phyloP scores from a whole-genome alignment of 345 rosid species.

The Arabidopsis thaliana region TAIR10.1 NC_003075.7:13833001-13833500 shows the following conservation, averaged over 20 bases:
- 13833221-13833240: slow-evolving; percentile 9
- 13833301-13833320: slow-evolving; percentile 97
- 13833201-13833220: neutral
- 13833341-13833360: slow-evolving; percentile 76
- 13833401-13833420: slow-evolving; percentile 25
- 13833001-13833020: slow-evolving; percentile 89
- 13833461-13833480: slow-evolving; percentile 58
- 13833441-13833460: slow-evolving; percentile 52
- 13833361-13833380: slow-evolving; percentile 70
- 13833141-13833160: slow-evolving; percentile 89
- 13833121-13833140: slow-evolving; percentile 96
- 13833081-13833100: slow-evolving; percentile 98
- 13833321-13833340: slow-evolving; percentile 83
- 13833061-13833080: slow-evolving; percentile 99
- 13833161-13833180: slow-evolving; percentile 64
- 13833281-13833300: slow-evolving; percentile 96
- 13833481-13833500: slow-evolving; percentile 65
- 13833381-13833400: slow-evolving; percentile 23
- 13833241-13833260: slow-evolving; percentile 36
- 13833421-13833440: slow-evolving; percentile 7
- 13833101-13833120: slow-evolving; percentile 99
- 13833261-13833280: slow-evolving; percentile 90
- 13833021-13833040: slow-evolving; percentile 95
- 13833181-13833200: slow-evolving; percentile 1
- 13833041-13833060: slow-evolving; percentile 98